Evolutionary conservation across 2,329 filamentous ascomycete genomes (phyloP).

Genomic region (Piedraia hortae): DNA sequence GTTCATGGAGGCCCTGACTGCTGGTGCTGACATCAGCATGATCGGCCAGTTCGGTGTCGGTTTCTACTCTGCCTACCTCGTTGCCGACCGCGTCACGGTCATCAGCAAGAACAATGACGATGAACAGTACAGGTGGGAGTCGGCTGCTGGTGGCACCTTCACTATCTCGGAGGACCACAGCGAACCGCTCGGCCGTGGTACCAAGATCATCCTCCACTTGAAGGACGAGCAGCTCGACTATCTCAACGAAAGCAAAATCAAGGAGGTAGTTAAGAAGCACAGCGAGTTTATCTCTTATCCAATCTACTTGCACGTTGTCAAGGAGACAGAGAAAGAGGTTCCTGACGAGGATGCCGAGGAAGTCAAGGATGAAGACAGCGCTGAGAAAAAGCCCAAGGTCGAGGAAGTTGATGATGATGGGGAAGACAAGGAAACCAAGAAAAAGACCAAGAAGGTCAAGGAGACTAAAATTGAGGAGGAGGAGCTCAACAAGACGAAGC

Average conservation of each 20-base stretch:
- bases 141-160: slow-evolving; percentile 89
- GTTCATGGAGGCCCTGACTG: slow-evolving; percentile 98
- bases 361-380: slow-evolving; percentile 39
- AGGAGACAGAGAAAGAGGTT: slow-evolving; percentile 98
- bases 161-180: slow-evolving; percentile 74
- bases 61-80: slow-evolving; percentile 99
- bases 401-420: slow-evolving; percentile 79
- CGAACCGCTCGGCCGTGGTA: slow-evolving; percentile 73
- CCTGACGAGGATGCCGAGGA: slow-evolving; percentile 80
- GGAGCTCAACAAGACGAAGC: slow-evolving; percentile 99
- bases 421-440: slow-evolving; percentile 61
- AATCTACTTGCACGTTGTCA: slow-evolving; percentile 98
- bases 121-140: slow-evolving; percentile 99
- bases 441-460: slow-evolving; percentile 99
- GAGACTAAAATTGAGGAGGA: slow-evolving; percentile 97
- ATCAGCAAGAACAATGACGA: slow-evolving; percentile 99
- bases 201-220: slow-evolving; percentile 92
- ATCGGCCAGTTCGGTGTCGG: slow-evolving; percentile 99
- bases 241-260: slow-evolving; percentile 95
- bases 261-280: slow-evolving; percentile 99
- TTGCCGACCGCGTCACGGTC: slow-evolving; percentile 86
- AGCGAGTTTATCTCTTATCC: slow-evolving; percentile 99
- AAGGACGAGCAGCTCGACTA: slow-evolving; percentile 99
- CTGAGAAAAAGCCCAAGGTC: slow-evolving; percentile 87
- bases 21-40: slow-evolving; percentile 98